phyloP scores from a whole-genome alignment of 495 filamentous ascomycete genomes.

The Aspergillus indologenus region DNA sequence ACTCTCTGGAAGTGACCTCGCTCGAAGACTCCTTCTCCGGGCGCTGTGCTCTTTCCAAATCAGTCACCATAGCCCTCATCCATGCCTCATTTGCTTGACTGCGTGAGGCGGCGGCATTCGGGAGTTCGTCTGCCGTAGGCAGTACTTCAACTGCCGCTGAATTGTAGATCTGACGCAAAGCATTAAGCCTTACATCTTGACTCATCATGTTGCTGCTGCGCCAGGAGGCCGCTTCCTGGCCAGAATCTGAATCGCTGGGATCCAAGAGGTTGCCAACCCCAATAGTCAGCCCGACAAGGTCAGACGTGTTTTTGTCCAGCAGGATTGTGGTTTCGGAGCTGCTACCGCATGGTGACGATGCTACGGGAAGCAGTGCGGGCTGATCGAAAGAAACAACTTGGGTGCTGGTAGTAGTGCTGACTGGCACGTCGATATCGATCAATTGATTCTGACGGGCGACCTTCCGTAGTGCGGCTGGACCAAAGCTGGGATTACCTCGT shows the following conservation, averaged over 20 bases:
- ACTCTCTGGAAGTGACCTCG: conserved; percentile 17
- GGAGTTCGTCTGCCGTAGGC: neutral
- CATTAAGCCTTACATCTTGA: neutral
- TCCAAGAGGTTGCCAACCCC: neutral
- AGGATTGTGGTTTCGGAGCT: neutral
- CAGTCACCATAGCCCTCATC: neutral
- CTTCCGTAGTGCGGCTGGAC: neutral
- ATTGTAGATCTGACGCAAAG: neutral
- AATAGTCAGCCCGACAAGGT: conserved; percentile 9
- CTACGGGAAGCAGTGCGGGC: conserved; percentile 19
- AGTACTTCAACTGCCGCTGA: too few species aligned
- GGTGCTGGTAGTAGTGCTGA: neutral
- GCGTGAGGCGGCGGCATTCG: neutral
- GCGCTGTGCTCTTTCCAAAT: conserved; percentile 9
- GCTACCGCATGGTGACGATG: neutral
- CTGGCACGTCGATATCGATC: conserved; percentile 15
- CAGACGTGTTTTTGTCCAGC: neutral
- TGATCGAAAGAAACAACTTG: conserved; percentile 12
- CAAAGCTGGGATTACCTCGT: neutral
- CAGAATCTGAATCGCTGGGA: neutral
- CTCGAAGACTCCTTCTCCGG: conserved; percentile 10
- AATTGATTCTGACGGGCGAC: conserved; percentile 7
- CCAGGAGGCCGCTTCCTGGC: neutral
- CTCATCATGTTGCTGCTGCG: neutral
- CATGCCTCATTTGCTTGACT: neutral